Base-by-base conservation (phyloP, 2,329 filamentous ascomycete species). In the Fonsecaea pedrosoi region DNA sequence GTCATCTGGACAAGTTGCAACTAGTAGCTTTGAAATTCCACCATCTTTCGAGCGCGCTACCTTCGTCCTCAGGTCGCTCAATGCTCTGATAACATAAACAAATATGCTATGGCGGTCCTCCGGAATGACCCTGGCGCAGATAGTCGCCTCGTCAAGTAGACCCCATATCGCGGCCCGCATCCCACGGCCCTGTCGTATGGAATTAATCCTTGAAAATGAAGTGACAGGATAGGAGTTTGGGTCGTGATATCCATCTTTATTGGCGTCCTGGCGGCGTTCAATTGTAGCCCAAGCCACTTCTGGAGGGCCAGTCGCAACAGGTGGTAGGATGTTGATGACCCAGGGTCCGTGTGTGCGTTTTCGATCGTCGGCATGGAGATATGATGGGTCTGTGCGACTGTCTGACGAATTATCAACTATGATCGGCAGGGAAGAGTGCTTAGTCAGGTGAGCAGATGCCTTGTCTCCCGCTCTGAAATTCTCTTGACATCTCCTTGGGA, bases 61-160 rank as follows among this genome's bases (percentile, higher is more conserved):
- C 35, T 15, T 32, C 12, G 6, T 13, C 25, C 30, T 37, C n/a
- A 57, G n/a, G 1, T 57, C 25, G 8, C 4, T 1, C 30, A 63
- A 15, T 8, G 53, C 61, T 15, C 21, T n/a, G 38, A 63, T 34
- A 35, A 63, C 40, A 30, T 63, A 58, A 10, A 34, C 30, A 34
- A 57, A 63, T 10, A 57, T 45, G 61, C 61, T 57, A 15, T 63
- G 61, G 10, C 61, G 53, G 25, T 5, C n/a, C 8, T 63, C 53
- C 42, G 53, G 61, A 12, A 37, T 15, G 25, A 63, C 34, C 2
- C 9, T 63, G 4, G 50, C 61, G 15, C n/a, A 59, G 37, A 59
- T 7, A 21, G n/a, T 48, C n/a, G 35, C 10, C 4, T 59, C 7
- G 18, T 40, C 18, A 21, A 59, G 37, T 15, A 59, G 50, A 5